Evolutionary conservation across 768 basidiomycete species (phyloP), one percentile per base, ranked within the genome.

Genomic region (Tricholoma matsutake): DNA sequence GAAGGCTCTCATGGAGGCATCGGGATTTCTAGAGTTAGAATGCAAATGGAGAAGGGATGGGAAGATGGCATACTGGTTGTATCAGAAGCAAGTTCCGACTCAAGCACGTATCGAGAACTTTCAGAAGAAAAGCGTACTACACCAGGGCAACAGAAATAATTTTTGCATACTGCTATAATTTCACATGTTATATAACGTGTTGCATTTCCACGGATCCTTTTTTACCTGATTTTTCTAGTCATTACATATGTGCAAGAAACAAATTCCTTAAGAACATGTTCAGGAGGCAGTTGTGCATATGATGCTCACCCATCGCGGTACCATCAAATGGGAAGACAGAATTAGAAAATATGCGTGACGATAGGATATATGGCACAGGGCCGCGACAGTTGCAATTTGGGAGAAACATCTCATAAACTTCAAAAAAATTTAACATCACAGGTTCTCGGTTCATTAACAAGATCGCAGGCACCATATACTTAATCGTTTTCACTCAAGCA

Each of bases 41-140:
- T 79, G 79, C 49, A 79, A 81, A 63, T 91, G 87, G 86, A 86
- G 80, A 67, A 68, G 73, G 22, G 84, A 84, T 13, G 89, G 93
- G 4, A 96, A 92, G 73, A 94, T 96, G 83, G 87, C 80, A 3
- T 97, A 96, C 71, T 92, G 89, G 86, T 76, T 97, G 8, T 94
- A 84, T 69, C 81, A 73, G n/a, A 91, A 86, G 71, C 56, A 55
- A 55, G 58, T 47, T 37, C 37, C 29, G 10, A 31, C 65, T 28
- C 37, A 47, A 32, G 28, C 49, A 16, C 35, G 52, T 54, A 11
- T 45, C 56, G 65, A 67, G 4, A 62, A 59, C 0, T 87, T 86
- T 61, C 43, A 67, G 34, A 87, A 78, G 75, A 94, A 92, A 72
- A 66, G 56, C 0, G 77, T 85, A 2, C 73, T 91, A 58, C 79